A percentile compares a stretch with the other conserved stretches of the same genome.
phyloP scores from a whole-genome alignment of 192 early-diverging fungal genomes.

The Kappamyces sp. region DNA sequence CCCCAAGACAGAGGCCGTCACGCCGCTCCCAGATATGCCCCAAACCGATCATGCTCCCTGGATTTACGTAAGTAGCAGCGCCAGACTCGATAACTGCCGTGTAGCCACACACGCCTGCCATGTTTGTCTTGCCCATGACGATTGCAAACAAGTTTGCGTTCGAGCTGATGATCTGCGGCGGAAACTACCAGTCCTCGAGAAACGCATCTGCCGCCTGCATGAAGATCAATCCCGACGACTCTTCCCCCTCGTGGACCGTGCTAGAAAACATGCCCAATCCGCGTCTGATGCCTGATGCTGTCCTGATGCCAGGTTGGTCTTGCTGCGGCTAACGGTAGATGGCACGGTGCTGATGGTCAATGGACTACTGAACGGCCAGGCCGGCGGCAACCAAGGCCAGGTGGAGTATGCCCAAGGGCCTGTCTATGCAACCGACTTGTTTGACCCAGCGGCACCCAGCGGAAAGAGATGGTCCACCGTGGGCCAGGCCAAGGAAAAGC shows the following conservation, averaged over 20 bases:
- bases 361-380: slow-evolving; percentile 27
- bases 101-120: slow-evolving; percentile 28
- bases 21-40: slow-evolving; percentile 15
- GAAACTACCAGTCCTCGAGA: slow-evolving; percentile 9
- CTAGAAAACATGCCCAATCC: slow-evolving; percentile 17
- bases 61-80: slow-evolving; percentile 12
- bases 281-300: slow-evolving; percentile 30
- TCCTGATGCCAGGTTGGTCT: slow-evolving; percentile 27
- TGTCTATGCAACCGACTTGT: slow-evolving; percentile 27
- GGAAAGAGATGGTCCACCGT: slow-evolving; percentile 19
- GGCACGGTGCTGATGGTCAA: slow-evolving; percentile 31
- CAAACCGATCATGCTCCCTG: slow-evolving; percentile 14
- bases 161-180: slow-evolving; percentile 29
- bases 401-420: slow-evolving; percentile 26
- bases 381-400: slow-evolving; percentile 36
- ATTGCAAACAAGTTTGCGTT: slow-evolving; percentile 17
- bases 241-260: slow-evolving; percentile 19
- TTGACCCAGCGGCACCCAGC: slow-evolving; percentile 19
- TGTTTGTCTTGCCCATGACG: slow-evolving; percentile 25
- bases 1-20: slow-evolving; percentile 7
- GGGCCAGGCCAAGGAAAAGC: slow-evolving; percentile 12
- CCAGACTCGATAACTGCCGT: too few relatives aligned
- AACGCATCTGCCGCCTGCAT: slow-evolving; percentile 17
- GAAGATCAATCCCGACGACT: slow-evolving; percentile 18
- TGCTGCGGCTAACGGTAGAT: slow-evolving; percentile 17